Evolutionary conservation across 2,329 filamentous ascomycete species (phyloP), one percentile per base, ranked within the genome.

Genomic region (Aurifilum marmelostoma): DNA sequence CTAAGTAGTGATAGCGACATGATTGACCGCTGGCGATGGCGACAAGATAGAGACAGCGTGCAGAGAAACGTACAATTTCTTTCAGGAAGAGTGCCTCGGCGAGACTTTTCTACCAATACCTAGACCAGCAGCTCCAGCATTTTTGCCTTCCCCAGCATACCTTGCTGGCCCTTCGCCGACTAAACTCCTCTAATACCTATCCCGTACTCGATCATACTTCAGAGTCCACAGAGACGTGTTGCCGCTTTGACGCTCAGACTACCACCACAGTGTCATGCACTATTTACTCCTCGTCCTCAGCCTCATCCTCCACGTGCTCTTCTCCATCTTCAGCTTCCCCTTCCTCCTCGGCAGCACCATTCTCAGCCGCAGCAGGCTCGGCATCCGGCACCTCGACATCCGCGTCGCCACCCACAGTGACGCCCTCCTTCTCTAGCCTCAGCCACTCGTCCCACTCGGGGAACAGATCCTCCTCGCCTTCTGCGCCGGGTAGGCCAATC

Each of bases 361-460:
- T 75, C 34, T 75, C 75, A 12, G 76, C 75, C 2, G 72, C 73
- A 5, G 66, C 75, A 1, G 74, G 74, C 29, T 72, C 74, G n/a
- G 73, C 76, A 52, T 74, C 73, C 32, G 60, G 68, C 63, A 68
- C 72, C 54, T 73, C 73, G 18, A 68, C 70, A 37, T 73, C 72
- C 7, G 61, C 73, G 18, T 63, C 73, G 18, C 74, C 74, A 7
- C 80, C 75, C 72, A 76, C 77, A 70, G 80, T 77, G 3, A 83
- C 84, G 3, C 92, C 91, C 74, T 94, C 90, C 69, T 86, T 87
- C 83, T 98, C 96, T 71, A 97, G 78, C 76, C 87, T 86, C 74
- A 98, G 78, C 84, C 93, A 97, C 79, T 96, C 91, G 5, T 97
- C 92, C 96, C 96, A 99, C 76, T 97, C 93, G 0, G 95, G 95